A percentile compares a stretch with the other conserved stretches of the same genome.
Evolutionary conservation across 176 grass and related monocot genomes (phyloP).

Genomic region (maize (Zea mays)): DNA sequence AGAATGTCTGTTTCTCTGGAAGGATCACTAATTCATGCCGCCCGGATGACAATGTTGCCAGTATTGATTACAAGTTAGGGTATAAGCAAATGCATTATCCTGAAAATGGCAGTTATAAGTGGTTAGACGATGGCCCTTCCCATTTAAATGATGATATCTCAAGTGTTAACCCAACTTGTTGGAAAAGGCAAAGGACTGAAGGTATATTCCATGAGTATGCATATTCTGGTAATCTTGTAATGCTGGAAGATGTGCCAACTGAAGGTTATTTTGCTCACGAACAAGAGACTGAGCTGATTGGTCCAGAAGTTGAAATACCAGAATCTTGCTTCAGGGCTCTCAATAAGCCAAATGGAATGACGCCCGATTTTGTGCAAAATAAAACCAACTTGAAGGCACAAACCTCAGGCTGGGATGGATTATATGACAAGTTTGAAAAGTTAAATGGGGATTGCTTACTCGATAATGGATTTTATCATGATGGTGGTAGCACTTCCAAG

Average conservation of each 20-base stretch:
- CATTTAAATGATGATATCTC: too few species aligned
- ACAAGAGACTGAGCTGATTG: constrained; percentile 38
- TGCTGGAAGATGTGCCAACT: constrained; percentile 33
- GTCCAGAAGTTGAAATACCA: constrained; percentile 39
- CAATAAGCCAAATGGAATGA: constrained; percentile 44
- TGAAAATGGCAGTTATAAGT: too few species aligned
- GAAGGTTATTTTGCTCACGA: constrained; percentile 4
- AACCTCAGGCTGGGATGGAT: constrained; percentile 37
- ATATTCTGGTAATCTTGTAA: constrained; percentile 42
- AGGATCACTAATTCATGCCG: constrained; percentile 22
- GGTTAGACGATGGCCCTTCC: too few species aligned
- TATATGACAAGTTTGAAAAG: constrained; percentile 40
- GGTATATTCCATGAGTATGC: constrained; percentile 40
- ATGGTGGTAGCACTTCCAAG: too few species aligned
- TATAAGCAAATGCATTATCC: constrained; percentile 28
- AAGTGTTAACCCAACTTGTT: too few species aligned
- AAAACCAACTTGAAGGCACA: constrained; percentile 35
- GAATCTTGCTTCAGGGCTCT: constrained; percentile 37
- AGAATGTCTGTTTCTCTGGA: constrained; percentile 31
- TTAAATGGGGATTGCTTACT: constrained; percentile 43
- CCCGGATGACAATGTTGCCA: constrained; percentile 21
- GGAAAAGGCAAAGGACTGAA: too few species aligned
- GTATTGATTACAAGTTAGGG: constrained; percentile 21
- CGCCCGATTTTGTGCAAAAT: constrained; percentile 42
- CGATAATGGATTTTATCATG: too few species aligned